Conservation (phyloP, 2,329 filamentous ascomycete species). For the Venturia oleaginea region DNA sequence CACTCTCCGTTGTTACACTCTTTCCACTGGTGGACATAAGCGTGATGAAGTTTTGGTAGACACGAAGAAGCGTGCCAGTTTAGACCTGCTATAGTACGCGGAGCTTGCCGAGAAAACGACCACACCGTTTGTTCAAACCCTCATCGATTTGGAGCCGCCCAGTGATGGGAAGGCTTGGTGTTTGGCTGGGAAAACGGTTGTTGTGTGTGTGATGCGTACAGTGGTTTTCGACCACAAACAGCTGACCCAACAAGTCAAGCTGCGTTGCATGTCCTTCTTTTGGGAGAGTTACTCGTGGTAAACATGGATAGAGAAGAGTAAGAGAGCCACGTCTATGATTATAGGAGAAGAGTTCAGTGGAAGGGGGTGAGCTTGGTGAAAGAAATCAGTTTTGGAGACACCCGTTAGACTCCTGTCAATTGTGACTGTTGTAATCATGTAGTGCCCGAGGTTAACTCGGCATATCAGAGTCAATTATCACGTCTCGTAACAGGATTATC, state of each 20-base stretch:
- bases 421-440: not conserved
- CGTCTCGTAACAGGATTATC: not conserved
- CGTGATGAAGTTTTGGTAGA: not conserved
- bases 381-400: not conserved
- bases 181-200: not conserved
- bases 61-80: not conserved
- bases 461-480: not conserved
- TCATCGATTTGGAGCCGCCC: not conserved
- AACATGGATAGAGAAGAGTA: not conserved
- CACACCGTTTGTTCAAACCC: not conserved
- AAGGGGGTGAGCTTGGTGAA: not conserved
- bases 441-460: not conserved
- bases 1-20: not conserved
- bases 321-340: not conserved
- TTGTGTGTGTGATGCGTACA: not conserved
- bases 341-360: not conserved
- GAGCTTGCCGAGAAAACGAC: not conserved
- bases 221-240: not conserved
- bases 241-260: not conserved
- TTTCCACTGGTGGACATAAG: not conserved
- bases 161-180: not conserved
- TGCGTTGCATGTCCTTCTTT: not conserved
- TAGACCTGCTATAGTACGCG: not conserved
- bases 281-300: not conserved
- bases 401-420: not conserved